Evolutionary conservation across 176 grass and related monocot species (phyloP), one percentile per base, ranked within the genome.

Genomic region (Coix lacrymajobi): DNA sequence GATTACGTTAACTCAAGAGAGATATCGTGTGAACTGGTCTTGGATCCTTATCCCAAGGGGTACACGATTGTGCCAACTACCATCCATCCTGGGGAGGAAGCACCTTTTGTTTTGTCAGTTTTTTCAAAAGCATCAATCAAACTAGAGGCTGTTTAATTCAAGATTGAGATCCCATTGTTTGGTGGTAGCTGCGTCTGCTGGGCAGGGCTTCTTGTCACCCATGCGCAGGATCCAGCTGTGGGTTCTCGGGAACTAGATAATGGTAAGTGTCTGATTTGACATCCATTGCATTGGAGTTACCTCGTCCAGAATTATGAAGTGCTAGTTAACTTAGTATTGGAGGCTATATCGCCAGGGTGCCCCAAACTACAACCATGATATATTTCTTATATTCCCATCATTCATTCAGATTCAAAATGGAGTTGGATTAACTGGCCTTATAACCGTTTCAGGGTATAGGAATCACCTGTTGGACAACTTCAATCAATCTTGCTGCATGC

Each of bases 61-160:
- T 99, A 99, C 73, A 99, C 96, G n/a, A 99, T 99, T 75, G 93
- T 99, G 63, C 96, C 96, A 20, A 99, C 93, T 62, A 99, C 93
- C 31, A 96, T 99, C 76, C 96, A 99, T 84, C 96, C 96, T 64
- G 96, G 93, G 69, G 96, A 99, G 83, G 96, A 99, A 90, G 96
- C 96, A 71, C 96, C 96, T 69, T 99, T 99, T 90, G 89, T 99
- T 81, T 85, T 99, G 74, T 99, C 96, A 68, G 96, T 99, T 92
- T 99, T 99, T 77, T 96, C 96, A 80, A 99, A 99, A 82, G 96
- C 93, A 83, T 73, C 93, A 69, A 92, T 99, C 74, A 99, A 79
- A 69, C 83, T 99, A 85, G 96, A 99, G 82, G 93, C 92, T 71
- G 85, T 99, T 81, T 99, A 88, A 87, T 71, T 72, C 77, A 79